Evolutionary conservation across 257 asterid genomes (phyloP).

Genomic region (Sherardia arvensis): DNA sequence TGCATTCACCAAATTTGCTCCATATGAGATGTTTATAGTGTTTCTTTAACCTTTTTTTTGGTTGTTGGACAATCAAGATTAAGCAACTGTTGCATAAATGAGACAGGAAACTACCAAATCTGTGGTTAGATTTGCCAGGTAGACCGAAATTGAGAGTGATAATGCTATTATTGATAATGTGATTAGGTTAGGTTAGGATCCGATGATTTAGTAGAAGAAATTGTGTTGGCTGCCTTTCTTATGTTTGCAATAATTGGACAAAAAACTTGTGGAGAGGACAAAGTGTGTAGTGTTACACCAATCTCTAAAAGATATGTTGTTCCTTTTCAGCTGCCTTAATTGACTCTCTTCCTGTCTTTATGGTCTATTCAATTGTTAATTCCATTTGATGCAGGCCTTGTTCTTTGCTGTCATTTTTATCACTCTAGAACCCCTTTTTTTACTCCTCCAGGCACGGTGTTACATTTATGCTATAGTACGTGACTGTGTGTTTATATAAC

Average conservation of each 20-base stretch:
- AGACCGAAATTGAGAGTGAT: neutral
- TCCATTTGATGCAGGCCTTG: neutral
- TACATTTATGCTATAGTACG: neutral
- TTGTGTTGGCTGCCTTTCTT: slow-evolving; percentile 14
- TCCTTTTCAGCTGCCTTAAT: slow-evolving; percentile 16
- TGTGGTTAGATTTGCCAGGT: neutral
- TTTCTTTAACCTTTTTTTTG: neutral
- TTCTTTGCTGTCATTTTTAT: slow-evolving; percentile 4
- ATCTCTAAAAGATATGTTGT: slow-evolving; percentile 9
- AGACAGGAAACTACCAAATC: neutral
- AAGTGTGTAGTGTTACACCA: slow-evolving; percentile 13
- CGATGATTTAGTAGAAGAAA: neutral
- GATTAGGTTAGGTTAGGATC: neutral
- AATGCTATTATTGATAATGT: neutral
- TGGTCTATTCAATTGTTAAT: neutral
- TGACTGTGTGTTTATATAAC: neutral
- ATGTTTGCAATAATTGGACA: slow-evolving; percentile 11
- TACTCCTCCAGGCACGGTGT: slow-evolving; percentile 1
- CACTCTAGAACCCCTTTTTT: neutral
- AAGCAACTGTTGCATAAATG: neutral
- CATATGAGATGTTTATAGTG: neutral
- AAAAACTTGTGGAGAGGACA: slow-evolving; percentile 17
- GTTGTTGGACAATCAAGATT: neutral
- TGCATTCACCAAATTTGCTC: neutral
- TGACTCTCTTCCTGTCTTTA: slow-evolving; percentile 3